Percentiles rank a stretch among this genome's conserved stretches.
These are phyloP conservation scores for Stipa capillata DNA, from an alignment of 176 grass and related monocot species.

Conservation along the genomic window DNA sequence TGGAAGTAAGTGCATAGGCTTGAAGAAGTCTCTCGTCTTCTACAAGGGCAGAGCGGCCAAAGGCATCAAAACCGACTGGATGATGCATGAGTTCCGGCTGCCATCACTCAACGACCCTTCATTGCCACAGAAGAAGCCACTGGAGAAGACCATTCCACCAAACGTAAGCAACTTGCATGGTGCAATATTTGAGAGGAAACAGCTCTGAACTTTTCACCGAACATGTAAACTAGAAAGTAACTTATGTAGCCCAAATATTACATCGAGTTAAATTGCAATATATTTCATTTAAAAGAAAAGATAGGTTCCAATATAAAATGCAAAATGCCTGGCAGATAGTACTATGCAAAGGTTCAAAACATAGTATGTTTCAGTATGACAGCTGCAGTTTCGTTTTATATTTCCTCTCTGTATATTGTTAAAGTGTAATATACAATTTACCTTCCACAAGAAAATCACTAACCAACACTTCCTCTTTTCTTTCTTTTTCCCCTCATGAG, in stretches of 20 bases:
- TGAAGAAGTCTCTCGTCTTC: conserved; percentile 98
- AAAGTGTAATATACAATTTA: background rate
- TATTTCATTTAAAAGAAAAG: background rate
- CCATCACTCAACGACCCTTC: conserved; percentile 61
- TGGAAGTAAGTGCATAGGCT: conserved; percentile 84
- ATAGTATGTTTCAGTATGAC: background rate
- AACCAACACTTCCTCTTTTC: background rate
- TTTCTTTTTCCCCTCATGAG: background rate
- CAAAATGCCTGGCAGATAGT: background rate
- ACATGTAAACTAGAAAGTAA: background rate
- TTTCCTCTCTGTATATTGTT: background rate
- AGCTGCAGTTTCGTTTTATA: background rate
- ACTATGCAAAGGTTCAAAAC: background rate
- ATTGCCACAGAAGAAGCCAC: conserved; percentile 53
- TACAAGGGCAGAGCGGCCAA: conserved; percentile 96
- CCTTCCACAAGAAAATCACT: background rate
- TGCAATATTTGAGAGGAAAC: conserved; percentile 9
- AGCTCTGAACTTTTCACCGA: background rate
- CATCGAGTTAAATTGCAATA: background rate
- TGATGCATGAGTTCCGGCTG: conserved; percentile 97
- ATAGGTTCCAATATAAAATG: background rate
- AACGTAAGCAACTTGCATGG: conserved; percentile 53
- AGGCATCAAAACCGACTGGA: conserved; percentile 95
- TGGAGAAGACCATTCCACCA: conserved; percentile 77
- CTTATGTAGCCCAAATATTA: background rate